Evolutionary conservation across 345 rosid species (phyloP), one percentile per base, ranked within the genome.

Genomic region (Geranium rotundifolium): DNA sequence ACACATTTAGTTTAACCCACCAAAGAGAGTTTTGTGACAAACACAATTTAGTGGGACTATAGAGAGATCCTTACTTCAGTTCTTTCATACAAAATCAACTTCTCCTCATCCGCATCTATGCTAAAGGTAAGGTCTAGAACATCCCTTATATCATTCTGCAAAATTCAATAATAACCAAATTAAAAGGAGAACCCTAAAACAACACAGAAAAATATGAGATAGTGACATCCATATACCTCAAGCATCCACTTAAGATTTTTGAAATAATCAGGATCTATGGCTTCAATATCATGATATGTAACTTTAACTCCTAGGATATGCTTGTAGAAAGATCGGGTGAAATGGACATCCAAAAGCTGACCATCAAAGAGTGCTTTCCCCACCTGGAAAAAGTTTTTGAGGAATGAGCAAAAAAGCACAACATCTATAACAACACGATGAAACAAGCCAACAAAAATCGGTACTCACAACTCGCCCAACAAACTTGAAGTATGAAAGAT

Each of bases 91-190:
- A 92, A 76, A 71, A 92, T 89, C 69, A 76, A 78, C 76, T 92
- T 84, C 79, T 92, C 98, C 82, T 92, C 98, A 67, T 92, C 98
- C 60, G 98, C 98, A 54, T 92, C 98, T 19, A 92, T 83, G 78
- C 96, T 92, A 75, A 92, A 92, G 58, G 98, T 92, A 64, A 89
- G 93, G 79, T 83, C 91, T 49, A 74, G 78, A 61, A 79, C 83
- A 71, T 89, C 98, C 50, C 84, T 89, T 39, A 79, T 84, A 77
- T 89, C 96, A 79, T 89, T 84, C 98, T 92, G 91, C 77, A 68
- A 69, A 69, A 67, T 60, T 49, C 7, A 63, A 62, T 31, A 58
- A 67, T 30, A 54, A 73, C 14, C 19, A 49, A 27, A 7, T 59
- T 65, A 69, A 61, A 17, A 46, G n/a, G 31, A 49, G 54, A 20